These are phyloP conservation scores for Lactifluus pinguis DNA, from an alignment of 768 basidiomycete species.

Conservation along the genomic window DNA sequence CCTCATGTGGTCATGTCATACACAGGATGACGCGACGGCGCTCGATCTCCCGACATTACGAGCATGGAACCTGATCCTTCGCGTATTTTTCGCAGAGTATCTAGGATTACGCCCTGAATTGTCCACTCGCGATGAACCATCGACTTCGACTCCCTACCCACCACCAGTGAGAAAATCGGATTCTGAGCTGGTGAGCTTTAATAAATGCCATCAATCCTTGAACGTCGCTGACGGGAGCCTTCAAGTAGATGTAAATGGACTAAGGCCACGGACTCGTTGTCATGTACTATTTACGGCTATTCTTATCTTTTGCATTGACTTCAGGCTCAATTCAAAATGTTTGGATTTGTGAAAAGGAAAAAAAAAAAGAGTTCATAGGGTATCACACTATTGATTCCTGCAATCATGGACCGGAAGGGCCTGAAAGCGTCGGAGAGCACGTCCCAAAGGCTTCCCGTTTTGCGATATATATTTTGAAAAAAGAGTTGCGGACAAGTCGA, in stretches of 20 bases:
- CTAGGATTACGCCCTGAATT: constrained; percentile 53
- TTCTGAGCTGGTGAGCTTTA: constrained; percentile 4
- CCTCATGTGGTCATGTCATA: no score
- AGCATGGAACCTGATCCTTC: constrained; percentile 81
- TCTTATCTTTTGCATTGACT: background rate
- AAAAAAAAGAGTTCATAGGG: no score
- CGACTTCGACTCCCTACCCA: background rate
- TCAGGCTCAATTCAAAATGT: background rate
- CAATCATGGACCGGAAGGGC: no score
- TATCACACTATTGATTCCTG: no score
- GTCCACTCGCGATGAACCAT: background rate
- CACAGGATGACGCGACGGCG: constrained; percentile 81
- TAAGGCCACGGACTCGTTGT: background rate
- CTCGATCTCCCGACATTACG: constrained; percentile 79
- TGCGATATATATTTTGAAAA: no score
- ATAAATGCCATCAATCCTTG: no score
- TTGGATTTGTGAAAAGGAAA: no score
- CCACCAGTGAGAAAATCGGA: constrained; percentile 14
- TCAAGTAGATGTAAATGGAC: constrained; percentile 3
- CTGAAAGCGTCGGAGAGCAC: no score
- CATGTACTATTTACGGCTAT: background rate
- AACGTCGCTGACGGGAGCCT: background rate
- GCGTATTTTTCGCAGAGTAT: constrained; percentile 88
- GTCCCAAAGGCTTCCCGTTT: no score
- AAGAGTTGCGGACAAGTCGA: no score